A percentile compares a stretch with the other conserved stretches of the same genome.
Evolutionary conservation across 176 grass and related monocot species (phyloP).

Genomic region (Aechmea fasciata): DNA sequence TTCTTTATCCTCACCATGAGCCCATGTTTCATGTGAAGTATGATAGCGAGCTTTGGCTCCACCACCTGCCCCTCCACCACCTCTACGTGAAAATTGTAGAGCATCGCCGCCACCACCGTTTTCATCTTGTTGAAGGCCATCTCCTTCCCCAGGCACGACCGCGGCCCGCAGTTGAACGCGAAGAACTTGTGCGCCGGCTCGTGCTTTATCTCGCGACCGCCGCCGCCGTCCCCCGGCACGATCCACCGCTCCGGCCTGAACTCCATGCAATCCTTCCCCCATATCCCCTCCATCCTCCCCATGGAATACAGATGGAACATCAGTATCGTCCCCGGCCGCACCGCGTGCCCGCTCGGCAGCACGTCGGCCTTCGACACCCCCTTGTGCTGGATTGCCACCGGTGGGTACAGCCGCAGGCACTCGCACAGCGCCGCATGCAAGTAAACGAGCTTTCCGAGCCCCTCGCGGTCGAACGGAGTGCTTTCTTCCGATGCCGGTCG

Average conservation of each 20-base stretch:
- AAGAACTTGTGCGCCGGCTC: conserved; percentile 75
- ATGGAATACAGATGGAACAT: conserved; percentile 60
- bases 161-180: conserved; percentile 35
- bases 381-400: conserved; percentile 74
- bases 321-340: conserved; percentile 17
- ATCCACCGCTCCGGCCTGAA: conserved; percentile 81
- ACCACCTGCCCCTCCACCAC: conserved; percentile 30
- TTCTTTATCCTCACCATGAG: conserved; percentile 31
- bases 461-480: conserved; percentile 13
- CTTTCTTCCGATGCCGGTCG: neutral
- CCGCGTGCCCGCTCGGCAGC: conserved; percentile 44
- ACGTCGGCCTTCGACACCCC: conserved; percentile 27
- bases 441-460: conserved; percentile 49
- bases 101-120: conserved; percentile 17
- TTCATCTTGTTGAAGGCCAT: conserved; percentile 33
- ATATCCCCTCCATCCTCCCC: conserved; percentile 72
- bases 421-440: conserved; percentile 70
- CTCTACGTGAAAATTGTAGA: conserved; percentile 38
- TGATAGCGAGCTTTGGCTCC: conserved; percentile 26
- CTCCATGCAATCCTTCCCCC: conserved; percentile 79
- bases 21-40: conserved; percentile 43
- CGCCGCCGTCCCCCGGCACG: conserved; percentile 8
- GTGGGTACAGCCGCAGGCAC: conserved; percentile 59
- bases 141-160: conserved; percentile 37
- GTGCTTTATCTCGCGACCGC: conserved; percentile 16